Base-by-base conservation (phyloP, 768 basidiomycete species). In the Tricholoma flavovirens region DNA sequence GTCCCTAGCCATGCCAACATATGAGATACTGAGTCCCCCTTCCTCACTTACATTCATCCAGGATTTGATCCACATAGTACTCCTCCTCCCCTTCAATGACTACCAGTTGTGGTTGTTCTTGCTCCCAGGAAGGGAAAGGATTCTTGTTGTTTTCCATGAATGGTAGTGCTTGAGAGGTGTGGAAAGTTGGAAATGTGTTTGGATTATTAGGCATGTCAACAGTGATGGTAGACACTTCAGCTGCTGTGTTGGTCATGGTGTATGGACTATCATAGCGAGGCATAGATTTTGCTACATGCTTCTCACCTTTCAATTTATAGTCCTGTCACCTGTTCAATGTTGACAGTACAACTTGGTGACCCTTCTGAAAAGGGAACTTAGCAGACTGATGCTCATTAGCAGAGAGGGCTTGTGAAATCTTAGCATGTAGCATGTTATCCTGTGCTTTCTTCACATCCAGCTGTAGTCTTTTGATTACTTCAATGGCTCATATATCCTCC, bases 261-360 rank as follows among this genome's bases (percentile, higher is more conserved):
- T 64, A 73, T 0, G 66, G 11, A 0, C 73, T 60, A 48, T 77
- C 68, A 12, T 49, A 72, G 0, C 64, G 54, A 0, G 70, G 70
- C 65, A 78, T 71, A 49, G 75, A 76, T 46, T 78, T 77, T 0
- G 72, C 71, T 0, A 68, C 67, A 0, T 62, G 62, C 4, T 63
- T 60, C 2, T 63, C 58, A 1, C 65, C 65, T 7, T 43, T 48
- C 0, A 53, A 21, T 24, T 62, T 63, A 49, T 68, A 75, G 1
- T 68, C 56, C 5, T 51, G 52, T 0, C 60, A 12, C 0, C 62
- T 56, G 32, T 73, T 51, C 1, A 62, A 54, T 0, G 68, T 74
- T 0, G 64, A 66, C 1, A 76, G 56, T 49, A 71, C 52, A 0
- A 77, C 70, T 0, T 10, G 42, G 21, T 74, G 66, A 0, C 56